phyloP scores from a whole-genome alignment of 2,329 filamentous ascomycete species.

The Penicillium sp. region DNA sequence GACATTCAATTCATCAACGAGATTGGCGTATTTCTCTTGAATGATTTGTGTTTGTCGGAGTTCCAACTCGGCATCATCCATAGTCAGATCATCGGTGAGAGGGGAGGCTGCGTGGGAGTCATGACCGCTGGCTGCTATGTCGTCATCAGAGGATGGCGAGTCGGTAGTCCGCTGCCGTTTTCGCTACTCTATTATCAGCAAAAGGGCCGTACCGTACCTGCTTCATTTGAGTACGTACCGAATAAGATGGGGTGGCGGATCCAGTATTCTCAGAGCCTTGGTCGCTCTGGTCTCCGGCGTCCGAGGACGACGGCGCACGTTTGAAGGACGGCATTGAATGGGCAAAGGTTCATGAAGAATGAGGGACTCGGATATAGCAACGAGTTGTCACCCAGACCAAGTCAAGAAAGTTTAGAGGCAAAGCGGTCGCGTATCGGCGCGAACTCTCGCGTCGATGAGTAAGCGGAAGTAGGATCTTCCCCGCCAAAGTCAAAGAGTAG shows the following conservation, averaged over 20 bases:
- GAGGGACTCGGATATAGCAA: conserved; percentile 5
- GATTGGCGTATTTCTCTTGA: conserved; percentile 45
- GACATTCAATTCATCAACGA: conserved; percentile 60
- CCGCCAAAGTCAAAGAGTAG: background rate
- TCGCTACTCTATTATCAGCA: conserved; percentile 24
- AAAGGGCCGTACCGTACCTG: background rate
- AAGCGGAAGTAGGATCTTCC: background rate
- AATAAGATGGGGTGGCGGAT: conserved; percentile 25
- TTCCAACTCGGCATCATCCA: conserved; percentile 46
- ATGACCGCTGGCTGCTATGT: conserved; percentile 11
- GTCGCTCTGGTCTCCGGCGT: conserved; percentile 31
- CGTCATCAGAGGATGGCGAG: conserved; percentile 23
- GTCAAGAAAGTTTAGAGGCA: background rate
- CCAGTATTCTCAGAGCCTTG: conserved; percentile 23
- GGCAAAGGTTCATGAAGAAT: background rate
- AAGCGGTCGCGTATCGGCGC: conserved; percentile 8
- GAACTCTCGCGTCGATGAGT: conserved; percentile 13
- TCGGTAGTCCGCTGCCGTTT: conserved; percentile 43
- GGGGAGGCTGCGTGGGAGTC: conserved; percentile 11
- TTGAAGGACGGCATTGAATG: conserved; percentile 42
- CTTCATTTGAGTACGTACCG: conserved; percentile 28
- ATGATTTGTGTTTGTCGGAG: conserved; percentile 62
- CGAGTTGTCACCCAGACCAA: background rate
- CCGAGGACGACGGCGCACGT: conserved; percentile 32
- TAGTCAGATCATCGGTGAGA: conserved; percentile 17